phyloP scores from a whole-genome alignment of 495 filamentous ascomycete genomes.

The Aspergillus indologenus region DNA sequence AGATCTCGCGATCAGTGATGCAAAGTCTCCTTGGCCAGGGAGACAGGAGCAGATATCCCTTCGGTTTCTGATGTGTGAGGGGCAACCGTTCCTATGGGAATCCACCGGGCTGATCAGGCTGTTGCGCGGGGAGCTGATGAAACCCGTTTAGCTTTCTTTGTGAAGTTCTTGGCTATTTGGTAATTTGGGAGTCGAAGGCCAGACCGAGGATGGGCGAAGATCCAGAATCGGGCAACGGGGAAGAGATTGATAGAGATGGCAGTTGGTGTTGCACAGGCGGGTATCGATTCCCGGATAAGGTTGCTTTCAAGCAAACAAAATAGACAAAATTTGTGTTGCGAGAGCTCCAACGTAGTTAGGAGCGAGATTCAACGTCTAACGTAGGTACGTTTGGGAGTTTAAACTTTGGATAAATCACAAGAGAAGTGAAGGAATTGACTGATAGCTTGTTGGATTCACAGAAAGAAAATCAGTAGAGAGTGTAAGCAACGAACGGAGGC shows the following conservation, averaged over 20 bases:
- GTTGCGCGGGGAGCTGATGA: neutral
- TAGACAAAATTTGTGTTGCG: slow-evolving; percentile 1
- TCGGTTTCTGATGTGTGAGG: slow-evolving; percentile 15
- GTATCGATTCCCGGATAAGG: slow-evolving; percentile 8
- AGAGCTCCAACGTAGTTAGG: neutral
- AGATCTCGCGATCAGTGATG: slow-evolving; percentile 9
- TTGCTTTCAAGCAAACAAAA: slow-evolving; percentile 21
- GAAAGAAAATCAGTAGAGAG: neutral
- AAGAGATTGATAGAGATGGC: slow-evolving; percentile 8
- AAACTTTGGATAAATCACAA: neutral
- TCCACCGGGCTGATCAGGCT: slow-evolving; percentile 8
- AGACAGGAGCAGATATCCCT: slow-evolving; percentile 19
- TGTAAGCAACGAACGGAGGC: neutral
- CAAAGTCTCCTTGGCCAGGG: slow-evolving; percentile 16
- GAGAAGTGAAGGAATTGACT: neutral
- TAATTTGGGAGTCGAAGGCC: neutral
- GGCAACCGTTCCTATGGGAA: slow-evolving; percentile 20
- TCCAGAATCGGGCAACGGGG: neutral
- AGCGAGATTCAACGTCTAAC: neutral
- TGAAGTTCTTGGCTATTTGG: slow-evolving; percentile 6
- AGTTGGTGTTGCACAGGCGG: neutral
- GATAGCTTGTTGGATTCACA: neutral
- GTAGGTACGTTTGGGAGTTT: neutral
- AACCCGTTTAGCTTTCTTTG: slow-evolving; percentile 18
- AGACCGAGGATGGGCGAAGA: neutral